A percentile compares a stretch with the other conserved stretches of the same genome.
These are phyloP conservation scores for Pseudocercospora vitis DNA, from an alignment of 2,329 filamentous ascomycete genomes.

Conservation along the genomic window DNA sequence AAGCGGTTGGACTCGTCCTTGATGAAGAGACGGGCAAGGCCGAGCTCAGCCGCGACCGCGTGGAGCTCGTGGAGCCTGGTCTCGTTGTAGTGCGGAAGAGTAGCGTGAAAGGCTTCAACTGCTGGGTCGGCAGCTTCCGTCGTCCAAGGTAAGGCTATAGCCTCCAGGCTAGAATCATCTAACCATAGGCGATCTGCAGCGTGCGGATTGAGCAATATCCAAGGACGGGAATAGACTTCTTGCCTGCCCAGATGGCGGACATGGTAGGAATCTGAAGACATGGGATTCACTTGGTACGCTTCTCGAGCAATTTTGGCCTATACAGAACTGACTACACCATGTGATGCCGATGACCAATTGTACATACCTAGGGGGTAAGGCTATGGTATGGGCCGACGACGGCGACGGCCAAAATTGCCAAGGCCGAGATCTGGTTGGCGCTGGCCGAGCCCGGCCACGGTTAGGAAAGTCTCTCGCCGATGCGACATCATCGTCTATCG, in stretches of 20 bases:
- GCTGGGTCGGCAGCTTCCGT: conserved; percentile 18
- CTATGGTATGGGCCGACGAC: too few relatives aligned
- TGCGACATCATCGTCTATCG: too few relatives aligned
- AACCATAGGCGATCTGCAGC: too few relatives aligned
- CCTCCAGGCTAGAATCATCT: too few relatives aligned
- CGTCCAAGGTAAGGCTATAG: not conserved
- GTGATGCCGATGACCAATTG: not conserved
- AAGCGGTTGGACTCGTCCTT: conserved; percentile 72
- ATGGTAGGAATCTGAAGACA: conserved; percentile 25
- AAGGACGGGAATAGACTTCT: conserved; percentile 18
- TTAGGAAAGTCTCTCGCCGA: not conserved
- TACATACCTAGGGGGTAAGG: conserved; percentile 12
- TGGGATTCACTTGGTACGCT: conserved; percentile 8
- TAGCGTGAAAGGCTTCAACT: conserved; percentile 54
- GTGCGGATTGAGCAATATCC: conserved; percentile 26
- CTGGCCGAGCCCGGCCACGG: not conserved
- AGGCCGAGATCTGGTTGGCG: not conserved
- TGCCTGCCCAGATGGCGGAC: conserved; percentile 25
- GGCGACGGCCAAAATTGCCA: not conserved
- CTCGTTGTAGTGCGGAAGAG: conserved; percentile 56
- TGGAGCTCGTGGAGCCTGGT: conserved; percentile 59
- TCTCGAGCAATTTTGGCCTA: too few relatives aligned
- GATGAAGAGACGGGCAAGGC: conserved; percentile 59
- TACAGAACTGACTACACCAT: too few relatives aligned
- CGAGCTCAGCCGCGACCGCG: conserved; percentile 57